A percentile compares a stretch with the other conserved stretches of the same genome.
These are phyloP conservation scores for Cladosporium sp. DNA, from an alignment of 2,329 filamentous ascomycete genomes.

Conservation along the genomic window DNA sequence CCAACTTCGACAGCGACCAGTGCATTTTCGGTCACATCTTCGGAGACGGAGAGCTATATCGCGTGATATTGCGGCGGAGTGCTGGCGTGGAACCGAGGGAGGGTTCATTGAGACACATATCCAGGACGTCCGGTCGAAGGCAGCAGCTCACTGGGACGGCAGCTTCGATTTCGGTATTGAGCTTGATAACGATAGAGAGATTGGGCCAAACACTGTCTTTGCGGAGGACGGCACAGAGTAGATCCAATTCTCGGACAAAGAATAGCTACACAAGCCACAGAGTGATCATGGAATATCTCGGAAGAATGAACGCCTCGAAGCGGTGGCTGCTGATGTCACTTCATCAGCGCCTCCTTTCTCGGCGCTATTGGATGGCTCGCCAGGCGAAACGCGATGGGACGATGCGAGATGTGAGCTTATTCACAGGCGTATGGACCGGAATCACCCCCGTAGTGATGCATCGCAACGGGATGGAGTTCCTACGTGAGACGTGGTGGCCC, in stretches of 20 bases:
- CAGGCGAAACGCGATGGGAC: slow-evolving; percentile 26
- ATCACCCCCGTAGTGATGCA: slow-evolving; percentile 27
- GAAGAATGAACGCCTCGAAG: slow-evolving; percentile 22
- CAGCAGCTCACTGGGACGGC: slow-evolving; percentile 45
- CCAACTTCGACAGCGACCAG: slow-evolving; percentile 41
- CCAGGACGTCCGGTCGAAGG: slow-evolving; percentile 29
- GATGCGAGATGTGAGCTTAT: slow-evolving; percentile 28
- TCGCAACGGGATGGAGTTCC: slow-evolving; percentile 25
- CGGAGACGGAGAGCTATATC: slow-evolving; percentile 37
- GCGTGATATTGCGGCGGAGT: slow-evolving; percentile 44
- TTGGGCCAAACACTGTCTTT: slow-evolving; percentile 33
- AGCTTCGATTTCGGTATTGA: slow-evolving; percentile 39
- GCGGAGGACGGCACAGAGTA: slow-evolving; percentile 34
- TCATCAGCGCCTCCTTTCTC: slow-evolving; percentile 29
- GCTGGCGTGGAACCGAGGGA: slow-evolving; percentile 11
- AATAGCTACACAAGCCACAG: slow-evolving; percentile 25
- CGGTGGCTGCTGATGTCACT: slow-evolving; percentile 29
- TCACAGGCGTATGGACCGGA: slow-evolving; percentile 32
- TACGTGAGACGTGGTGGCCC: slow-evolving; percentile 31
- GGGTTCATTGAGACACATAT: slow-evolving; percentile 25
- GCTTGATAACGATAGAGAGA: slow-evolving; percentile 33
- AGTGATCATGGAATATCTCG: slow-evolving; percentile 19
- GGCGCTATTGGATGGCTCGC: slow-evolving; percentile 6
- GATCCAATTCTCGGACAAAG: slow-evolving; percentile 27
- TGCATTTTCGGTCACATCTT: slow-evolving; percentile 38